Evolutionary conservation across 2,329 filamentous ascomycete species (phyloP), one percentile per base, ranked within the genome.

Genomic region (Aureobasidium pullulans): DNA sequence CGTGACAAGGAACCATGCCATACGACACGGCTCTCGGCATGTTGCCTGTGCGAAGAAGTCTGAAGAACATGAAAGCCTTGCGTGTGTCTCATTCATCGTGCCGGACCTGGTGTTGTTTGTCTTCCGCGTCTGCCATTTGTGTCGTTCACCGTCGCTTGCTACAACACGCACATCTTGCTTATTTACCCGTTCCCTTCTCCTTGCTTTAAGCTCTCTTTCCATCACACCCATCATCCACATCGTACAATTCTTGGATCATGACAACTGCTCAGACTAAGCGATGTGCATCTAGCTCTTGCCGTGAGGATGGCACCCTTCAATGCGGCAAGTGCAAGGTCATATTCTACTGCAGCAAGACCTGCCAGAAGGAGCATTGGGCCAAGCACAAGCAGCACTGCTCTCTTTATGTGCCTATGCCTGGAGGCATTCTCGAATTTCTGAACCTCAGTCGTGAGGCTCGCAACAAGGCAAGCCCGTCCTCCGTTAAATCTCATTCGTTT

Each of bases 351-450:
- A 54, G 50, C 39, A 42, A 54, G 28, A 11, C 5, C 16, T 54
- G 50, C 39, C 50, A 54, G 37, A 54, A 54, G 50, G n/a, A 32
- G 4, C 50, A 54, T 39, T 43, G 50, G 50, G 4, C 28, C 37
- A 54, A 54, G 39, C 50, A 54, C 50, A 54, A 54, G 50, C 31
- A 54, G 15, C 50, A 54, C 39, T 54, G 50, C 28, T 19, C n/a
- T 43, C 15, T 28, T 36, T 28, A 43, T 29, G 13, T 8, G 11
- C 28, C 37, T 3, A 16, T 54, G 28, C 50, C 50, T 34, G 15
- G 11, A 32, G 50, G 50, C 39, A 54, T 39, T 9, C 23, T 54
- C 16, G 19, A 32, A n/a, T 54, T 54, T 43, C 39, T 54, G 19
- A 40, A 54, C 7, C 50, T 54, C 23, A 10, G 16, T 8, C 50